Evolutionary conservation across 108 stramenopile species (phyloP), one percentile per base, ranked within the genome.

Genomic region (Cyclotella atomus): DNA sequence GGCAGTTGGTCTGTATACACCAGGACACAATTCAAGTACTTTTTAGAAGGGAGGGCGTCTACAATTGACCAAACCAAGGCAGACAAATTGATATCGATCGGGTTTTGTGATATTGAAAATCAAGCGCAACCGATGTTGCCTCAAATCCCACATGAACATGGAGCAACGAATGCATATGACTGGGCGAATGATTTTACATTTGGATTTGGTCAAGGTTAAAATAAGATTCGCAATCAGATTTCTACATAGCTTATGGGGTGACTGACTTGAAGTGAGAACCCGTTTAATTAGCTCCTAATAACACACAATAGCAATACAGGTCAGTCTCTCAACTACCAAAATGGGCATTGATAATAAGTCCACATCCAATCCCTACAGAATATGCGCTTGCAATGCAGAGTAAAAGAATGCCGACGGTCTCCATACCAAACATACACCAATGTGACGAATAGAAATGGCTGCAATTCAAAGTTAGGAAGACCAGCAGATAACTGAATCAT

Each of bases 381-480:
- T 83, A 92, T 5, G 87, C 87, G 14, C 77, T 64, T 15, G 63
- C 52, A 20, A 89, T 65, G 44, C 85, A 86, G 0, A 87, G 38
- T 15, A 85, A 24, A 21, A 89, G 60, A 14, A 89, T 85, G 5
- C 85, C 72, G 3, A 89, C 63, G 28, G 85, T 81, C 65, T 89
- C 87, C 28, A 88, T 56, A 21, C 85, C 87, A 70, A 86, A 88
- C 24, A 82, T 23, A 6, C 86, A 36, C 85, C 87, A 88, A 55
- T 87, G 71, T 19, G 85, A 80, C 20, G 77, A 76, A 71, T 85
- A 54, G 62, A 86, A 89, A 15, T 60, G 47, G 60, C 84, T 75
- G 46, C 16, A n/a, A 7, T 16, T 28, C 1, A 24, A 12, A 5
- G 33, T 16, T 57, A n/a, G 45, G 32, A 44, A 5, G 21, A 50